Conservation (phyloP, 179 eudicot genomes). For the Patellifolia procumbens region DNA sequence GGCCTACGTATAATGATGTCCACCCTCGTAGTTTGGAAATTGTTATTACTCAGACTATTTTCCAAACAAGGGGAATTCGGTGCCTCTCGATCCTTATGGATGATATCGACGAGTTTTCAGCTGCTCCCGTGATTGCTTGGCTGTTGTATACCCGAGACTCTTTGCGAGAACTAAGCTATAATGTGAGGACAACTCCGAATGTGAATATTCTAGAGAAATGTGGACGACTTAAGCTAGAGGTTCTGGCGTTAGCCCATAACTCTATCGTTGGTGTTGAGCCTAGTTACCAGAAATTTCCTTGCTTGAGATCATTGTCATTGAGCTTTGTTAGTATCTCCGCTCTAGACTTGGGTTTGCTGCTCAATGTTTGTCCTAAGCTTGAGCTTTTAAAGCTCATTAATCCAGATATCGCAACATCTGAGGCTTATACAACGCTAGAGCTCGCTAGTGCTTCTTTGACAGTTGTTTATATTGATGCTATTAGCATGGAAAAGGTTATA, state of each 20-base stretch:
- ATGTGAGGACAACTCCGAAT: slow-evolving; percentile 51
- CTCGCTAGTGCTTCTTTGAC: slow-evolving; percentile 1
- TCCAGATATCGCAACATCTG: slow-evolving; percentile 11
- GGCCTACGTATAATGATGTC: slow-evolving; percentile 52
- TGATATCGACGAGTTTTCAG: slow-evolving; percentile 63
- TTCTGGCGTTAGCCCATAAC: slow-evolving; percentile 15
- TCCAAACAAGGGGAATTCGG: slow-evolving; percentile 61
- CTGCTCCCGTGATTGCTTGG: slow-evolving; percentile 70
- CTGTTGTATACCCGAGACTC: slow-evolving; percentile 61
- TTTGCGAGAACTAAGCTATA: slow-evolving; percentile 44
- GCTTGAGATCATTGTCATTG: slow-evolving; percentile 11
- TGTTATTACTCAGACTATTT: slow-evolving; percentile 59
- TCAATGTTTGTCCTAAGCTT: slow-evolving; percentile 14
- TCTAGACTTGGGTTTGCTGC: neutral
- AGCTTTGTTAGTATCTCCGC: slow-evolving; percentile 15
- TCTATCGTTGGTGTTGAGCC: slow-evolving; percentile 16
- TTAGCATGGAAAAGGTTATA: slow-evolving; percentile 11
- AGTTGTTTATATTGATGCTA: slow-evolving; percentile 10
- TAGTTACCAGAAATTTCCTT: slow-evolving; percentile 14
- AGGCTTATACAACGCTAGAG: slow-evolving; percentile 3
- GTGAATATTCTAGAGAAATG: slow-evolving; percentile 35
- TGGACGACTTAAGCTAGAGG: slow-evolving; percentile 35
- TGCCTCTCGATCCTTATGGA: slow-evolving; percentile 50
- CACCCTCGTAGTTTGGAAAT: slow-evolving; percentile 46
- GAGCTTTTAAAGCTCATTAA: slow-evolving; percentile 13